phyloP scores from a whole-genome alignment of 2,329 filamentous ascomycete genomes.

The Xylaria sp. region DNA sequence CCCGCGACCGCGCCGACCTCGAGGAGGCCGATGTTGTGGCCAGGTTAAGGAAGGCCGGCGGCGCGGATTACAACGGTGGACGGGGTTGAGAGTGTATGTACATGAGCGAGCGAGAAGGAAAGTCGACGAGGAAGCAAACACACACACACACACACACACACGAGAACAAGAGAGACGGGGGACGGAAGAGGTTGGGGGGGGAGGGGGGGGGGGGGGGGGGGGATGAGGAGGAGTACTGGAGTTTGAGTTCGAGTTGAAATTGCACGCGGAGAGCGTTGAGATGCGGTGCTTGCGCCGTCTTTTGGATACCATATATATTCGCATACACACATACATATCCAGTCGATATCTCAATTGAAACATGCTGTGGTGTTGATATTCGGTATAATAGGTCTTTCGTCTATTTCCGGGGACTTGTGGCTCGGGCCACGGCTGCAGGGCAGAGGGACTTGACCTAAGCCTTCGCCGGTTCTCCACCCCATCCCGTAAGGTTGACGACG shows the following conservation, averaged over 20 bases:
- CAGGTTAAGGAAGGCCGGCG: constrained; percentile 65
- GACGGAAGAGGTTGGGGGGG: not conserved
- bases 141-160: too few relatives aligned
- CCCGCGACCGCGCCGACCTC: constrained; percentile 61
- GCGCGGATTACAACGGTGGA: constrained; percentile 72
- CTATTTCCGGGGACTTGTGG: too few relatives aligned
- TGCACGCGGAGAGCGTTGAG: not conserved
- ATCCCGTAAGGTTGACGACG: constrained; percentile 52
- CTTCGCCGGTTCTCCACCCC: constrained; percentile 40
- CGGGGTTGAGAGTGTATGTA: constrained; percentile 47
- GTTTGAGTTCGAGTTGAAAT: too few relatives aligned
- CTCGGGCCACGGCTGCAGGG: not conserved
- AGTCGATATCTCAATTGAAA: constrained; percentile 21
- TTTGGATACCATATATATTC: constrained; percentile 17
- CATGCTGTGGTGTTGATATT: not conserved
- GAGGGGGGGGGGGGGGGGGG: not conserved
- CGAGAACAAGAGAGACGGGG: not conserved
- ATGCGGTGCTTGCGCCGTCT: constrained; percentile 5
- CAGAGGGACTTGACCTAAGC: constrained; percentile 1
- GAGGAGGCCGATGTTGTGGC: constrained; percentile 63
- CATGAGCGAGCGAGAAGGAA: too few relatives aligned
- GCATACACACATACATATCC: constrained; percentile 23
- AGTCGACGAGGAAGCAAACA: too few relatives aligned
- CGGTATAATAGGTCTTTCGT: too few relatives aligned
- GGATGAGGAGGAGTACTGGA: too few relatives aligned